Base-by-base conservation (phyloP, 257 asterid species). In the Ocimum tenuiflorum region DNA sequence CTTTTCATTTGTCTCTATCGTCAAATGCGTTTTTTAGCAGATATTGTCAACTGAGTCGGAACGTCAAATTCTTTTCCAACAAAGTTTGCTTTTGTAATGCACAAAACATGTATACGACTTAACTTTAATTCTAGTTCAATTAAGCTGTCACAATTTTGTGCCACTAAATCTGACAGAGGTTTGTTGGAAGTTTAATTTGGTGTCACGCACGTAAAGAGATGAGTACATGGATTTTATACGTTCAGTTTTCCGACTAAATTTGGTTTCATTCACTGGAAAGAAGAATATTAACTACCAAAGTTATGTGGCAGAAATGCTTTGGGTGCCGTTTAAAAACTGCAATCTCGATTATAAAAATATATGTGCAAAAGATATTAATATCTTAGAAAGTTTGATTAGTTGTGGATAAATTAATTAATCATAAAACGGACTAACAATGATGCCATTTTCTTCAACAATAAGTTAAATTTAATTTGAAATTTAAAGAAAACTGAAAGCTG, bases 11-110 rank as follows among this genome's bases (percentile, higher is more conserved):
- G 15, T 51, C 65, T 63, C 29, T 24, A 12, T 53, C 13, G 55
- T 46, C 35, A n/a, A n/a, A n/a, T n/a, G n/a, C n/a, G n/a, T n/a
- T n/a, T n/a, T n/a, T n/a, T n/a, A n/a, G n/a, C n/a, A n/a, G n/a
- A n/a, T n/a, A n/a, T n/a, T n/a, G n/a, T n/a, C n/a, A 27, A 19
- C 6, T 47, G 8, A 55, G 72, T 41, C 36, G 19, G 3, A 29
- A 17, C 68, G 20, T 0, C 17, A n/a, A 35, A 36, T 46, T 51
- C 49, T 15, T 65, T 33, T 55, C 8, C 57, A 35, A 55, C 66
- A 29, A 49, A 54, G 77, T 61, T 74, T 33, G 24, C 73, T 72
- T 53, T 20, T 68, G 41, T 65, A 52, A 8, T 13, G n/a, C 65
- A 31, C 71, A n/a, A 11, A 47, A 38, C 6, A 10, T 35, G 48